Base-by-base conservation (phyloP, 2,329 filamentous ascomycete species). In the Botrytis medusae region DNA sequence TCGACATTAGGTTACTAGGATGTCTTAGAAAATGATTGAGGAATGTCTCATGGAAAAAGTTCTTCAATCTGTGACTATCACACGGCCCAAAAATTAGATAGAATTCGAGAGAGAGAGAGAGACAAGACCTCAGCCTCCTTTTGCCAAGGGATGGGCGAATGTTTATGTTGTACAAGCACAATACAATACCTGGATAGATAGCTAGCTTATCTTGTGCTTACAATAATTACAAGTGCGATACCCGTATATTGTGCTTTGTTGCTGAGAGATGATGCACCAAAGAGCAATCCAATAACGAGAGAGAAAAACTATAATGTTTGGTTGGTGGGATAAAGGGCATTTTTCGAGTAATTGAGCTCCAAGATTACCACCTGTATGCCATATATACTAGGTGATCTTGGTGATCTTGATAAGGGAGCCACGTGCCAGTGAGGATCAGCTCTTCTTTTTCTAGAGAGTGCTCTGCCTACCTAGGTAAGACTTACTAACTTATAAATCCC, bases 91-190 rank as follows among this genome's bases (percentile, higher is more conserved):
- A 29, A 29, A 20, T n/a, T 20, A 14, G 46, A 69, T n/a, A 44
- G 20, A 69, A 44, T 44, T 44, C 40, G 9, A 12, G n/a, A 37
- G 34, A 44, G 9, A 12, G n/a, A 37, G 34, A 44, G 57, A 4
- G 9, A 32, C 10, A 18, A 40, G 40, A 60, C 37, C 54, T 70
- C 68, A 60, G 68, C 54, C 68, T 61, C 40, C 68, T 61, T 32
- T 32, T 62, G 54, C 54, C 68, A 70, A 70, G 68, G 22, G 34
- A 40, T n/a, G 54, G 68, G 40, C 54, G 37, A 44, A 70, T 44
- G 7, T 62, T 61, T 22, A 29, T 37, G 51, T n/a, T 59, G 22
- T 32, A 32, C 20, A 34, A 69, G 37, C 32, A 69, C 34, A 69
- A 40, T 29, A 69, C 34, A 69, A 40, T 29, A 54, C 20, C 48